Evolutionary conservation across 2,329 filamentous ascomycete genomes (phyloP).

Genomic region (Alternaria sp.): DNA sequence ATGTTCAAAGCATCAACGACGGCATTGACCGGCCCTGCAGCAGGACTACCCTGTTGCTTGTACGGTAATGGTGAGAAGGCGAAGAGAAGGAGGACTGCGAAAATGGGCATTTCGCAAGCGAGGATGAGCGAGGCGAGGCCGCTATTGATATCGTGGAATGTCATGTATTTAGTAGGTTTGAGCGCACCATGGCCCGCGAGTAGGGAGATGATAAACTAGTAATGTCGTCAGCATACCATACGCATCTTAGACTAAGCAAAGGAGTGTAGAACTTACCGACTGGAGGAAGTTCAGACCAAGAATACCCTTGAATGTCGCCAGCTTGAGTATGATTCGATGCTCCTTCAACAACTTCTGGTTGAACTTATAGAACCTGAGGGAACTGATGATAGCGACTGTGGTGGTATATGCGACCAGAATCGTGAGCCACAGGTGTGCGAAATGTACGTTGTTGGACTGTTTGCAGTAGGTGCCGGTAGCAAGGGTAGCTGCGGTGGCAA

Average conservation of each 20-base stretch:
- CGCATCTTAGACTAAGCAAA: neutral
- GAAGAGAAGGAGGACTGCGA: slow-evolving; percentile 36
- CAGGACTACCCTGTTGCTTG: slow-evolving; percentile 20
- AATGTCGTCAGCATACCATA: neutral
- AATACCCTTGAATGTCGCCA: slow-evolving; percentile 44
- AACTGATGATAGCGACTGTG: slow-evolving; percentile 29
- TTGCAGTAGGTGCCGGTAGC: slow-evolving; percentile 40
- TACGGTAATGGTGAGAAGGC: slow-evolving; percentile 39
- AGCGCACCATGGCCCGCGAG: slow-evolving; percentile 34
- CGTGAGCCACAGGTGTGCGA: slow-evolving; percentile 44
- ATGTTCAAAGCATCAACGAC: slow-evolving; percentile 41
- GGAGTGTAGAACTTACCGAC: slow-evolving; percentile 27
- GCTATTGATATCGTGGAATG: slow-evolving; percentile 39
- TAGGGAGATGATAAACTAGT: slow-evolving; percentile 40
- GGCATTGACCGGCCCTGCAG: slow-evolving; percentile 29
- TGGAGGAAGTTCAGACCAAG: slow-evolving; percentile 42
- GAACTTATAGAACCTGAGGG: slow-evolving; percentile 35
- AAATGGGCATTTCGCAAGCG: slow-evolving; percentile 45
- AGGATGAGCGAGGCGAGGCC: slow-evolving; percentile 40
- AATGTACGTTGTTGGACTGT: slow-evolving; percentile 38
- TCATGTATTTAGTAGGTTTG: slow-evolving; percentile 37
- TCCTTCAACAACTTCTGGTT: slow-evolving; percentile 31
- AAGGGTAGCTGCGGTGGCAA: slow-evolving; percentile 33
- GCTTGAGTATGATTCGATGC: slow-evolving; percentile 40
- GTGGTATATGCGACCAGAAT: slow-evolving; percentile 32